A percentile compares a stretch with the other conserved stretches of the same genome.
phyloP scores from a whole-genome alignment of 2,329 filamentous ascomycete species.

The Fusarium sterilihyphosum region DNA sequence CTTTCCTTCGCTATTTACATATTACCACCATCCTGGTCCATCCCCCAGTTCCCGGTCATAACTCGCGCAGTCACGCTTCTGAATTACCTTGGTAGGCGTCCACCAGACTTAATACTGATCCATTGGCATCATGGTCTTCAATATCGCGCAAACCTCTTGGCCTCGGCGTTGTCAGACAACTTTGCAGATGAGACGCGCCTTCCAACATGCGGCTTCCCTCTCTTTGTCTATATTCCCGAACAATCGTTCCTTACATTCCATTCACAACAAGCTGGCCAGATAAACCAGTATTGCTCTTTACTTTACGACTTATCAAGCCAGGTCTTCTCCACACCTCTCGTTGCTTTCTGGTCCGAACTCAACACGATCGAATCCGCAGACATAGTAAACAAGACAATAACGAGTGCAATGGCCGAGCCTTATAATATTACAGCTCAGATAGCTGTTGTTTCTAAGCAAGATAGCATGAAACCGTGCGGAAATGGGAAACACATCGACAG shows the following conservation, averaged over 20 bases:
- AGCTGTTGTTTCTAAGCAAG: neutral
- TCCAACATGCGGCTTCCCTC: neutral
- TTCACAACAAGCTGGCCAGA: no score
- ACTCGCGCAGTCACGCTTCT: no score
- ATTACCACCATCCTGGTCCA: neutral
- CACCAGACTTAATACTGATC: neutral
- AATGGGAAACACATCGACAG: neutral
- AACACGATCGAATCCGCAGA: neutral
- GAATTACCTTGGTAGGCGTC: no score
- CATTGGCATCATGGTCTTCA: neutral
- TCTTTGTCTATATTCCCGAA: no score
- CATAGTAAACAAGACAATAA: neutral
- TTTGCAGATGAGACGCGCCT: neutral
- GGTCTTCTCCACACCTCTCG: no score
- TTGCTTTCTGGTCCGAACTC: no score
- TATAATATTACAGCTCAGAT: rapidly evolving
- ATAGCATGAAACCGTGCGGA: rapidly evolving
- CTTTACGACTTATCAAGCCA: neutral
- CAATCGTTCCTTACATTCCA: no score
- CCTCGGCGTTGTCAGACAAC: neutral
- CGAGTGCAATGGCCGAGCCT: neutral
- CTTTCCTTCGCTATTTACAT: neutral
- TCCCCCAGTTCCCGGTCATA: neutral
- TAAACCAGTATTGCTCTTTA: no score
- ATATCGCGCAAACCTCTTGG: neutral